phyloP scores from a whole-genome alignment of 148 eudicot species.

The Bassia scoparia region DNA sequence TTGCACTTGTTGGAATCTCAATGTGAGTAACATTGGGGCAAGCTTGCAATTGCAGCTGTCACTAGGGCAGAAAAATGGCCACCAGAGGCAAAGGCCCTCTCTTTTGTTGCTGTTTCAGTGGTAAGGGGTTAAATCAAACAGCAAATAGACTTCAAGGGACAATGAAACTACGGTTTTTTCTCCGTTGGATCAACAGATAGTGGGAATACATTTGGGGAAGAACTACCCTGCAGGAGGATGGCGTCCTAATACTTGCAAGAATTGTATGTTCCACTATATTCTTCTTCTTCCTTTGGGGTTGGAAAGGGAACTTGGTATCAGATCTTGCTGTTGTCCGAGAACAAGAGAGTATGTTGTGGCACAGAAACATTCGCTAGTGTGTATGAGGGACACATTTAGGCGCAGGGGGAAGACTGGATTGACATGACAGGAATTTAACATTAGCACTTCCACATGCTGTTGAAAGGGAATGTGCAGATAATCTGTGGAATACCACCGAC shows the following conservation, averaged over 20 bases:
- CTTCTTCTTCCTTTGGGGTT: constrained; percentile 61
- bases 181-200: constrained; percentile 65
- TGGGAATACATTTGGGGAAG: constrained; percentile 55
- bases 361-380: constrained; percentile 66
- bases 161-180: constrained; percentile 49
- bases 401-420: constrained; percentile 69
- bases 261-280: constrained; percentile 53
- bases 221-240: constrained; percentile 77
- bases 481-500: constrained; percentile 67
- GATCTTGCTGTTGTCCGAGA: constrained; percentile 77
- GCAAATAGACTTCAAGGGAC: constrained; percentile 25
- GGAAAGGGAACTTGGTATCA: constrained; percentile 88
- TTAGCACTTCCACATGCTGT: constrained; percentile 70
- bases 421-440: constrained; percentile 68
- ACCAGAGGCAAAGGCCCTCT: constrained; percentile 83
- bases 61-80: constrained; percentile 83
- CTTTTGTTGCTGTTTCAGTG: constrained; percentile 90
- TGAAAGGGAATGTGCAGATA: constrained; percentile 69
- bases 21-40: constrained; percentile 86
- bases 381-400: constrained; percentile 71
- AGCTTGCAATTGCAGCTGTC: constrained; percentile 77
- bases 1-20: constrained; percentile 76
- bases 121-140: constrained; percentile 56
- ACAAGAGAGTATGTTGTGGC: constrained; percentile 78
- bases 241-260: constrained; percentile 69